Conservation (phyloP, 257 asterid species). For the Thymus mandschuricus region DNA sequence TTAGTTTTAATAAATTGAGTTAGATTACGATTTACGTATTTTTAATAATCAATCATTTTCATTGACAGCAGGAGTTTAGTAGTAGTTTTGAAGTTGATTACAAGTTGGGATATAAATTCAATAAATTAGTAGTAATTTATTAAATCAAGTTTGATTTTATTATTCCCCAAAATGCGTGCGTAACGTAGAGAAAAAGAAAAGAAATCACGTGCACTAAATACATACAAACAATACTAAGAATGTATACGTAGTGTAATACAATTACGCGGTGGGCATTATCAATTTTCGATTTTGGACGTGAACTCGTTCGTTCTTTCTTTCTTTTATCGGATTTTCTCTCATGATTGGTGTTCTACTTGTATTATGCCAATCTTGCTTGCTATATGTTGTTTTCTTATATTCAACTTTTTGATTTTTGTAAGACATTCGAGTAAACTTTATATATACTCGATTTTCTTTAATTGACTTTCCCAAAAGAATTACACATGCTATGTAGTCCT, state of each 20-base stretch:
- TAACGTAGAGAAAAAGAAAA: neutral
- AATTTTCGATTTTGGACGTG: neutral
- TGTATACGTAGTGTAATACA: too few relatives aligned
- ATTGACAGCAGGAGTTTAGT: neutral
- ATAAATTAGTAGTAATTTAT: neutral
- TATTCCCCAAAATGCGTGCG: neutral
- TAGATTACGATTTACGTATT: neutral
- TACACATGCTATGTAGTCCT: too few relatives aligned
- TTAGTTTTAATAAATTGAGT: neutral
- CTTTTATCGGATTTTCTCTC: too few relatives aligned
- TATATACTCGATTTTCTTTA: too few relatives aligned
- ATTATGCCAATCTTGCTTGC: too few relatives aligned
- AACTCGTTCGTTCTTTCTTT: too few relatives aligned
- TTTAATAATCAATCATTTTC: constrained; percentile 6
- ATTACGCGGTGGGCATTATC: too few relatives aligned
- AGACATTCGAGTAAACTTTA: too few relatives aligned
- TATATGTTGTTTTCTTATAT: too few relatives aligned
- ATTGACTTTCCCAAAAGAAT: too few relatives aligned
- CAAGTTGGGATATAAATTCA: neutral
- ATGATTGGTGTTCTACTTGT: too few relatives aligned
- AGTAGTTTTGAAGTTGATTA: neutral
- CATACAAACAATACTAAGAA: neutral
- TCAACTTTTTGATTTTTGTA: too few relatives aligned
- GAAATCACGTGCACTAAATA: neutral
- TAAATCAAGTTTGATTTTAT: neutral